These are phyloP conservation scores for Bipolaris gigantea DNA, from an alignment of 2,329 filamentous ascomycete species.

Conservation along the genomic window DNA sequence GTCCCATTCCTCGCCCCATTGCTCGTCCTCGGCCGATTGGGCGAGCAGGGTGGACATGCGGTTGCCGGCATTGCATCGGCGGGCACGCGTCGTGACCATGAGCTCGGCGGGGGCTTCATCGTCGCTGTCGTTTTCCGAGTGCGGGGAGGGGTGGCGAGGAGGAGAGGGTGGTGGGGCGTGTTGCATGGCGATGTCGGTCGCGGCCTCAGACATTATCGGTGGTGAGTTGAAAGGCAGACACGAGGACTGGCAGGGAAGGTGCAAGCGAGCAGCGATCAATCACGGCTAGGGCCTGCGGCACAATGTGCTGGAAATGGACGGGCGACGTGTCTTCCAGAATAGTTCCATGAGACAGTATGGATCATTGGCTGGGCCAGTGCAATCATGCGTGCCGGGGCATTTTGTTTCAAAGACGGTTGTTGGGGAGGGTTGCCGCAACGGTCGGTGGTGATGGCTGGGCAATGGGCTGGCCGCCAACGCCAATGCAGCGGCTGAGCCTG, in stretches of 20 bases:
- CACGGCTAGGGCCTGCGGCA: conserved; percentile 21
- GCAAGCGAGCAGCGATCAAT: conserved; percentile 25
- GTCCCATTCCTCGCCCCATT: conserved; percentile 60
- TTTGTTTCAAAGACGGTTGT: conserved; percentile 31
- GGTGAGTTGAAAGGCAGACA: conserved; percentile 2
- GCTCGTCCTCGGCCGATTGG: conserved; percentile 38
- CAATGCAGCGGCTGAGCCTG: conserved; percentile 12
- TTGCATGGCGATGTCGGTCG: conserved; percentile 17
- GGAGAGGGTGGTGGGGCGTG: conserved; percentile 16
- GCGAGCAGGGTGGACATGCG: conserved; percentile 46
- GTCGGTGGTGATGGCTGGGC: background rate
- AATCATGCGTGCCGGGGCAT: conserved; percentile 22
- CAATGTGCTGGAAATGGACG: conserved; percentile 21
- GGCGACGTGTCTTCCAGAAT: conserved; percentile 32
- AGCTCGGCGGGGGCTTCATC: conserved; percentile 36
- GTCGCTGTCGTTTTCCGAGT: conserved; percentile 33
- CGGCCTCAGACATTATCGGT: conserved; percentile 19
- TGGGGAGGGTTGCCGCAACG: background rate
- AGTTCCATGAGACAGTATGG: conserved; percentile 19
- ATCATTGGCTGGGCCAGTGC: background rate
- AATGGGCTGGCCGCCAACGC: too few relatives aligned
- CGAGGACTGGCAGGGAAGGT: conserved; percentile 23
- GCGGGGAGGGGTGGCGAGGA: conserved; percentile 13
- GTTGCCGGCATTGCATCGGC: conserved; percentile 47
- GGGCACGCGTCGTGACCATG: conserved; percentile 44